Conservation (phyloP, 2,329 filamentous ascomycete genomes). For the Arthroderma sp. region DNA sequence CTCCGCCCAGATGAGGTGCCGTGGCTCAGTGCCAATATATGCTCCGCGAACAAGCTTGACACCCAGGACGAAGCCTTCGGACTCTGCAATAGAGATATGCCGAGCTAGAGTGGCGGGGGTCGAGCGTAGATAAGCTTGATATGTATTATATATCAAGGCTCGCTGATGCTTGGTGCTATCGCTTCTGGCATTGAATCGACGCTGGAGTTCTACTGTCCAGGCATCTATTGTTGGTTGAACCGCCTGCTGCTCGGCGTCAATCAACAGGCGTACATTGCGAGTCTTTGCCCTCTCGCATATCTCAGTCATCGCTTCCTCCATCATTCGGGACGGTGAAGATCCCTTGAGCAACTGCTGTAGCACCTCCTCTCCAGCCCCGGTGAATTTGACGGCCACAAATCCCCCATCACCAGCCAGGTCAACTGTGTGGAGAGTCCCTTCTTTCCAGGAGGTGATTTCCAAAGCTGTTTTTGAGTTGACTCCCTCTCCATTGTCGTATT, state of each 20-base stretch:
- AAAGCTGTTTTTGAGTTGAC: conserved; percentile 5
- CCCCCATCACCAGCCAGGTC: conserved; percentile 34
- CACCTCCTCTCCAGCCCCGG: conserved; percentile 66
- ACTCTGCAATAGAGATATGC: conserved; percentile 47
- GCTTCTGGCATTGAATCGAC: conserved; percentile 52
- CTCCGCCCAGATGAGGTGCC: conserved; percentile 55
- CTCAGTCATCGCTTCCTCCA: conserved; percentile 56
- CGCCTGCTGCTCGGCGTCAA: conserved; percentile 71
- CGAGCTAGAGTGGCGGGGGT: conserved; percentile 43
- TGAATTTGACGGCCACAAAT: conserved; percentile 61
- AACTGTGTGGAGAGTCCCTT: conserved; percentile 63
- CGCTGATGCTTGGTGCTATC: conserved; percentile 24
- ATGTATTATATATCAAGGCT: conserved; percentile 64
- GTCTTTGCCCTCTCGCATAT: conserved; percentile 61
- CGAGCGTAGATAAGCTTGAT: conserved; percentile 61
- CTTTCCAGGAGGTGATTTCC: conserved; percentile 46
- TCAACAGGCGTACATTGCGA: conserved; percentile 58
- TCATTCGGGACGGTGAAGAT: conserved; percentile 47
- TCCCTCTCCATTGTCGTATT: conserved; percentile 10
- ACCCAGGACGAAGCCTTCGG: conserved; percentile 53
- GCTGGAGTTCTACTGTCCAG: conserved; percentile 64
- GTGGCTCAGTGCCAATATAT: conserved; percentile 56
- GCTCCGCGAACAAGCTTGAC: conserved; percentile 65
- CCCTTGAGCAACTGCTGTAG: conserved; percentile 53
- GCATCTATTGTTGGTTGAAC: conserved; percentile 67